These are phyloP conservation scores for Collariella sp. DNA, from an alignment of 495 filamentous ascomycete species.

Conservation along the genomic window DNA sequence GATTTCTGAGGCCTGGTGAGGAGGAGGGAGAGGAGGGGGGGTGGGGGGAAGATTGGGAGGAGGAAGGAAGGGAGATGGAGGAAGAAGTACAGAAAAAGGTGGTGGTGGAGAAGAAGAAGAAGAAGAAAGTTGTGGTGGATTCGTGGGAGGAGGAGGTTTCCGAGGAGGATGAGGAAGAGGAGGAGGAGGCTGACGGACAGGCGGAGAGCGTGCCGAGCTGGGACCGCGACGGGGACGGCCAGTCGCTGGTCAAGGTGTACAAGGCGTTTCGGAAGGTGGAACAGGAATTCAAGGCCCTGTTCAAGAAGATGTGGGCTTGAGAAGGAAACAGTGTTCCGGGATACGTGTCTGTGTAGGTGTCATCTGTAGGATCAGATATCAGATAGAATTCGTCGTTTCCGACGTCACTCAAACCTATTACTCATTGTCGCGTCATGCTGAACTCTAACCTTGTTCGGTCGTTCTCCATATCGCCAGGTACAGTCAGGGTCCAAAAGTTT, in stretches of 20 bases:
- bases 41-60: conserved; percentile 29
- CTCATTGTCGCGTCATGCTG: no score
- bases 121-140: conserved; percentile 21
- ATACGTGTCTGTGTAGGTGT: no score
- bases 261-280: conserved; percentile 48
- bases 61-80: conserved; percentile 33
- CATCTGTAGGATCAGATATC: no score
- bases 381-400: no score
- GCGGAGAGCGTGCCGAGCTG: conserved; percentile 6
- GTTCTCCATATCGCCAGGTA: no score
- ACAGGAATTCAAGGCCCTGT: conserved; percentile 56
- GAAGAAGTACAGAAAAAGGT: neutral
- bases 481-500: no score
- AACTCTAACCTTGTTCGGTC: no score
- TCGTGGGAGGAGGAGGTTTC: conserved; percentile 31
- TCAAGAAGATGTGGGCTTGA: conserved; percentile 47
- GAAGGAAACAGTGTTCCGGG: no score
- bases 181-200: conserved; percentile 10
- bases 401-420: no score
- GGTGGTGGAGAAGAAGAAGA: conserved; percentile 3
- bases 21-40: no score
- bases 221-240: conserved; percentile 19
- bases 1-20: conserved; percentile 32
- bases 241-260: conserved; percentile 49
- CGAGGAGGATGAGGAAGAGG: no score